phyloP scores from a whole-genome alignment of 2,329 filamentous ascomycete genomes.

The Cordyceps fumosorosea region DNA sequence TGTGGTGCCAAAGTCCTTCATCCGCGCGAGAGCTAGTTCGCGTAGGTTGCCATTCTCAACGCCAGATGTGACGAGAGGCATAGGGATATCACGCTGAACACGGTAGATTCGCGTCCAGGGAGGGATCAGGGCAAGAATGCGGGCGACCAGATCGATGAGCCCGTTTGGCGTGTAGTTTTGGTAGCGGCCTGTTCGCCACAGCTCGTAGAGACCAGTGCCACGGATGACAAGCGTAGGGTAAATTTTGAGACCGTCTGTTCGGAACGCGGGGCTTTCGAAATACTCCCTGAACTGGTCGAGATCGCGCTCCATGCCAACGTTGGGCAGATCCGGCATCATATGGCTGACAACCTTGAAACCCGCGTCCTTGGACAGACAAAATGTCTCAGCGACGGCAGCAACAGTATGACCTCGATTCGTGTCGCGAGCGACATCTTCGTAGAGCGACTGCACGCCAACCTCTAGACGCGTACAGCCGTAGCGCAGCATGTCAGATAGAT shows the following conservation, averaged over 20 bases:
- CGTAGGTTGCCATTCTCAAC: conserved; percentile 97
- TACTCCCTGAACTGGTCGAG: conserved; percentile 96
- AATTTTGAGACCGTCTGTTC: conserved; percentile 95
- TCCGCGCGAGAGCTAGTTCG: conserved; percentile 87
- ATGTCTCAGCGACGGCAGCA: conserved; percentile 89
- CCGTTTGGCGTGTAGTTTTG: conserved; percentile 99
- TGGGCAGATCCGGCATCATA: conserved; percentile 99
- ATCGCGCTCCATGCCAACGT: conserved; percentile 97
- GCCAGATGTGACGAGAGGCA: conserved; percentile 97
- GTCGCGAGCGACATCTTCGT: conserved; percentile 97
- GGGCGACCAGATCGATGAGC: conserved; percentile 87
- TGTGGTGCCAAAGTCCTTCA: conserved; percentile 98
- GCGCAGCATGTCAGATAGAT: conserved; percentile 91
- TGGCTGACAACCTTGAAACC: conserved; percentile 98
- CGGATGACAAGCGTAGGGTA: conserved; percentile 97
- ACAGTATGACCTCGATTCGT: conserved; percentile 97
- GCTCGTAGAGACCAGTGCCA: conserved; percentile 90
- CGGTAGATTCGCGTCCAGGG: conserved; percentile 99
- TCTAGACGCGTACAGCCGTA: conserved; percentile 95
- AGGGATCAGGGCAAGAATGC: conserved; percentile 90
- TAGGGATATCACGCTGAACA: conserved; percentile 97
- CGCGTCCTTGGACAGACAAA: conserved; percentile 93
- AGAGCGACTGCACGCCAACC: conserved; percentile 91
- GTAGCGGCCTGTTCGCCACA: conserved; percentile 95
- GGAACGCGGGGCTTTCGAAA: conserved; percentile 92